Evolutionary conservation across 148 eudicot species (phyloP).

Genomic region (Polygonum maritimum): DNA sequence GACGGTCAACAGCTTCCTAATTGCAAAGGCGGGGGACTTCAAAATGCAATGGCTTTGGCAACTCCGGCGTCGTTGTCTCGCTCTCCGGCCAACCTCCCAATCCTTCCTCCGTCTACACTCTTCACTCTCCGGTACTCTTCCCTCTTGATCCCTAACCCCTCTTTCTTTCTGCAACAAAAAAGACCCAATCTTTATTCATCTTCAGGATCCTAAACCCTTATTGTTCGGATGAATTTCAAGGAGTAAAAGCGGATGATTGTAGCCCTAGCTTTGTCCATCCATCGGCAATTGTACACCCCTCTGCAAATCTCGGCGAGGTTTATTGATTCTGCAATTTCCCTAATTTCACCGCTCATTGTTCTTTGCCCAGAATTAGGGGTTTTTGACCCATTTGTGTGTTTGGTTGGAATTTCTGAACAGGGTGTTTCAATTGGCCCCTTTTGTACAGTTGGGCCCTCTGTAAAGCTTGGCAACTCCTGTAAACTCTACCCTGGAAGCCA

Average conservation of each 20-base stretch:
- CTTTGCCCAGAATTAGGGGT: not conserved
- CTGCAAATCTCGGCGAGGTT: not conserved
- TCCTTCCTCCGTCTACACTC: no score
- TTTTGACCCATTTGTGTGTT: not conserved
- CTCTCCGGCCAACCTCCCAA: not conserved
- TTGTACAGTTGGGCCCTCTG: no score
- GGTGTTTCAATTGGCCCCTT: constrained; percentile 50
- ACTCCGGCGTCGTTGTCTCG: not conserved
- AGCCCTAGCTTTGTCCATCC: no score
- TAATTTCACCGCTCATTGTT: not conserved
- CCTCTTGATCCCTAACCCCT: not conserved
- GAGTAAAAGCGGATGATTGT: no score
- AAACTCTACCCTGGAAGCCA: no score
- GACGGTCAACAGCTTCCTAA: no score
- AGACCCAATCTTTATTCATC: not conserved
- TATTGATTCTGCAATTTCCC: not conserved
- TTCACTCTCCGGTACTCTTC: not conserved
- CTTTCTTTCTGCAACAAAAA: not conserved
- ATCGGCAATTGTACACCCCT: no score
- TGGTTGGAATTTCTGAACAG: constrained; percentile 20
- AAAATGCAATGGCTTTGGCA: not conserved
- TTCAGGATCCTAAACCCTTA: not conserved
- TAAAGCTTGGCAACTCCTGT: no score
- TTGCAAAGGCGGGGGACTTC: no score
- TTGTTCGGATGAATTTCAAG: not conserved